Evolutionary conservation across 2,329 filamentous ascomycete genomes (phyloP).

Genomic region (Pestalotiopsis sp.): DNA sequence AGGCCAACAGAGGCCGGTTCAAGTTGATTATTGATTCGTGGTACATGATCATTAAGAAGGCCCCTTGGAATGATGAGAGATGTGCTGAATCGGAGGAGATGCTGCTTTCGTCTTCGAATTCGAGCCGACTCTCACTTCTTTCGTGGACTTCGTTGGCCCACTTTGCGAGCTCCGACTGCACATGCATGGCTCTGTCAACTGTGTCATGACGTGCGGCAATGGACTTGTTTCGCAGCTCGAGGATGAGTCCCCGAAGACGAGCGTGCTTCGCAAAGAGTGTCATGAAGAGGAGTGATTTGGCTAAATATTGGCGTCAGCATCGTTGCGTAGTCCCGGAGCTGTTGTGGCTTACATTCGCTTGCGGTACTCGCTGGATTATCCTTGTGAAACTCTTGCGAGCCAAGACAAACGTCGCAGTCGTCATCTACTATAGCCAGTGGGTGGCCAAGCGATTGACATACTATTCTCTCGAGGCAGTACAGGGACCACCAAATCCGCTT

Average conservation of each 20-base stretch:
- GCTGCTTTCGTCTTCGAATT: conserved; percentile 8
- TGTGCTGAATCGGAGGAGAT: background rate
- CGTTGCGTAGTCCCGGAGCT: background rate
- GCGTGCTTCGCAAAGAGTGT: conserved; percentile 20
- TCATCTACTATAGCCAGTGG: conserved; percentile 58
- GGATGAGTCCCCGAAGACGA: conserved; percentile 21
- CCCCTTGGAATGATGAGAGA: conserved; percentile 10
- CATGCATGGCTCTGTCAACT: conserved; percentile 16
- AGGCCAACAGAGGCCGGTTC: conserved; percentile 21
- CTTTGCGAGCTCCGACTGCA: conserved; percentile 19
- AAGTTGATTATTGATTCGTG: conserved; percentile 22
- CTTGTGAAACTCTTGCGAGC: conserved; percentile 47
- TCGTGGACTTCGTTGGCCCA: conserved; percentile 22
- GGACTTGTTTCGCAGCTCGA: conserved; percentile 22
- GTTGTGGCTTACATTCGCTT: background rate
- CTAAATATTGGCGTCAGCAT: background rate
- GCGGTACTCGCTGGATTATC: background rate
- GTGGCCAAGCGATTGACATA: conserved; percentile 58
- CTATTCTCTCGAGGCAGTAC: conserved; percentile 56
- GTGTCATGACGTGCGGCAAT: conserved; percentile 19
- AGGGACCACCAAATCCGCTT: conserved; percentile 60
- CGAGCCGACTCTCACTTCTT: conserved; percentile 4
- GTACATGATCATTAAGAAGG: conserved; percentile 17
- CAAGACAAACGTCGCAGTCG: conserved; percentile 61
- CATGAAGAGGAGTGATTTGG: conserved; percentile 16